Evolutionary conservation across 2,329 filamentous ascomycete genomes (phyloP).

Genomic region (Cadophora gregata): DNA sequence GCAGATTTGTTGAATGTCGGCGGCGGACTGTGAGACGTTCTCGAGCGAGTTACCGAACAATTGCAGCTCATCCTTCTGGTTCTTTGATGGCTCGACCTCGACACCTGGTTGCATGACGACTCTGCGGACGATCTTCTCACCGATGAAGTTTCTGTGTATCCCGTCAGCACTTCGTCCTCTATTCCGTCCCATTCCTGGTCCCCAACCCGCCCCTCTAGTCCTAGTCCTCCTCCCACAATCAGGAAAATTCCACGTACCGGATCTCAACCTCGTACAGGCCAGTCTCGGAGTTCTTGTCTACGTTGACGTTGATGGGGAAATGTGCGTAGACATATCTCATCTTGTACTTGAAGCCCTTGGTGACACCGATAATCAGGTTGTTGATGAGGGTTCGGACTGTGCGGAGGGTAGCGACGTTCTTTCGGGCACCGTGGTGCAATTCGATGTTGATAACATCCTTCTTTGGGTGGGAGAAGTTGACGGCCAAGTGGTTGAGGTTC

Average conservation of each 20-base stretch:
- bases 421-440: slow-evolving; percentile 97
- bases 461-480: slow-evolving; percentile 90
- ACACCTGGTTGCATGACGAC: slow-evolving; percentile 91
- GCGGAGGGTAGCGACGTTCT: slow-evolving; percentile 96
- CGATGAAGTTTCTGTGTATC: slow-evolving; percentile 83
- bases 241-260: slow-evolving; percentile 65
- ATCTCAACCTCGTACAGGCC: slow-evolving; percentile 93
- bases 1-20: slow-evolving; percentile 99
- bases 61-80: slow-evolving; percentile 97
- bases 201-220: slow-evolving; percentile 3
- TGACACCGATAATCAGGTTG: slow-evolving; percentile 98
- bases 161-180: slow-evolving; percentile 43
- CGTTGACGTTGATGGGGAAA: slow-evolving; percentile 99
- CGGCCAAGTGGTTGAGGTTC: slow-evolving; percentile 94
- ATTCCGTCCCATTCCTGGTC: slow-evolving; percentile 2
- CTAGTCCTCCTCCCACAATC: slow-evolving; percentile 5
- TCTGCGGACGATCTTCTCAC: slow-evolving; percentile 98
- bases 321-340: slow-evolving; percentile 99
- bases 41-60: slow-evolving; percentile 94
- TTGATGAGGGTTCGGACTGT: slow-evolving; percentile 98
- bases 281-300: slow-evolving; percentile 94
- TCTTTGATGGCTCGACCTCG: slow-evolving; percentile 85
- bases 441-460: slow-evolving; percentile 92
- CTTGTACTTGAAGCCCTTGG: slow-evolving; percentile 99
- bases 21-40: slow-evolving; percentile 95